Evolutionary conservation across 83 land plant genomes (phyloP).

Genomic region (Picea engelmannii): DNA sequence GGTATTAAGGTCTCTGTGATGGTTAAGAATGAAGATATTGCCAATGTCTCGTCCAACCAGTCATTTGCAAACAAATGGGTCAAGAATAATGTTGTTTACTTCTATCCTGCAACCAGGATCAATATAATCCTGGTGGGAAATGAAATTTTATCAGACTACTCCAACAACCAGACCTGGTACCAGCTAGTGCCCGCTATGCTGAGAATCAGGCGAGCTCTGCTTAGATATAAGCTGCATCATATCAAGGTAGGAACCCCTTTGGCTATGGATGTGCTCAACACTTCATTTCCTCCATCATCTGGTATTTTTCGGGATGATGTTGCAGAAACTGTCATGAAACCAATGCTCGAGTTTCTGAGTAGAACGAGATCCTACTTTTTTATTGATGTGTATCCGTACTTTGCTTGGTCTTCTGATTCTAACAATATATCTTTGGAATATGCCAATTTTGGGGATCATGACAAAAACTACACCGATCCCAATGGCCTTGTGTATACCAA

Average conservation of each 20-base stretch:
- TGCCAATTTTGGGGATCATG: conserved; percentile 47
- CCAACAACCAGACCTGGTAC: conserved; percentile 47
- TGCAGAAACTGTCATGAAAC: conserved; percentile 41
- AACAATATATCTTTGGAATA: conserved; percentile 43
- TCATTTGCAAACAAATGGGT: conserved; percentile 67
- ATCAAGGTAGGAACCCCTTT: conserved; percentile 72
- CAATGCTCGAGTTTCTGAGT: conserved; percentile 63
- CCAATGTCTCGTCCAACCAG: conserved; percentile 37
- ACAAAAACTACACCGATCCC: conserved; percentile 38
- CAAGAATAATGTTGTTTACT: conserved; percentile 48
- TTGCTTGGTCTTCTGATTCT: conserved; percentile 63
- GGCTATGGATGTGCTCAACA: conserved; percentile 74
- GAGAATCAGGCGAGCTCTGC: conserved; percentile 39
- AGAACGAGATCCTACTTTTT: conserved; percentile 64
- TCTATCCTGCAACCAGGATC: conserved; percentile 49
- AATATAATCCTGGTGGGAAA: conserved; percentile 80
- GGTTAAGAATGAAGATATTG: conserved; percentile 62
- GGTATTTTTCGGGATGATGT: conserved; percentile 74
- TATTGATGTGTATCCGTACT: conserved; percentile 86
- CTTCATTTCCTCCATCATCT: conserved; percentile 79
- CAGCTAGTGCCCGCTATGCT: conserved; percentile 72
- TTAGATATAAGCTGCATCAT: conserved; percentile 17
- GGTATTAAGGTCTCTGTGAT: conserved; percentile 64
- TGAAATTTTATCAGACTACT: conserved; percentile 57
- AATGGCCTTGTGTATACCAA: conserved; percentile 53